phyloP scores from a whole-genome alignment of 257 asterid genomes.

The Fraxinus pennsylvanica region DNA sequence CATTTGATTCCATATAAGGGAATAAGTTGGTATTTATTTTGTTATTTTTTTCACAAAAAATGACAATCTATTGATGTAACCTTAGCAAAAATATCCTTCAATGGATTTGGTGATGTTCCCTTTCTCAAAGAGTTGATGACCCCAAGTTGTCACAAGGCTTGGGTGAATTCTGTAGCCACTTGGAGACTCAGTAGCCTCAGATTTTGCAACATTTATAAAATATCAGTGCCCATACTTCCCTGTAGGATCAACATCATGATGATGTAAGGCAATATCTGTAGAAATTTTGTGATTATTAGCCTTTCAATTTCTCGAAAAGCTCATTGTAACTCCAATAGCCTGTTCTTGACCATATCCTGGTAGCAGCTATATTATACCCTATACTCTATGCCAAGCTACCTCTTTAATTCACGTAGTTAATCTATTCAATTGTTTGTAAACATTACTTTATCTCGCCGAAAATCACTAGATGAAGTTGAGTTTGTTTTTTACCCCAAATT shows the following conservation, averaged over 20 bases:
- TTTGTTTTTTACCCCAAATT: not conserved
- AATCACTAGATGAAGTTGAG: not conserved
- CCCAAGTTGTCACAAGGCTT: not conserved
- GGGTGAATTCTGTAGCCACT: slow-evolving; percentile 20
- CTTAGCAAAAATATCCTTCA: not conserved
- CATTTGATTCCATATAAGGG: slow-evolving; percentile 12
- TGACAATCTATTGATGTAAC: not conserved
- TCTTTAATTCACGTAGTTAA: not conserved
- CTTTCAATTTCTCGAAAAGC: not conserved
- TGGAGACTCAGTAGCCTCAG: slow-evolving; percentile 22
- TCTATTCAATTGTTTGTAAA: not conserved
- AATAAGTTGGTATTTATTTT: not conserved
- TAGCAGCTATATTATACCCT: not conserved
- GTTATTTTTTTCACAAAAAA: not conserved
- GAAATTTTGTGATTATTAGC: not conserved
- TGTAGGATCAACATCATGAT: not conserved
- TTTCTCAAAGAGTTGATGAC: not conserved
- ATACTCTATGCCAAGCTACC: not conserved
- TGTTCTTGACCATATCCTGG: not conserved
- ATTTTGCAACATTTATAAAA: slow-evolving; percentile 3
- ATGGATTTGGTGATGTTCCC: not conserved
- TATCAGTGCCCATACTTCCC: not conserved
- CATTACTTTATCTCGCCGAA: not conserved
- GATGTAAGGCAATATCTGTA: not conserved
- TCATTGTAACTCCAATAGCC: not conserved